Base-by-base conservation (phyloP, 441 rosid species). In the Aleurites moluccanus region DNA sequence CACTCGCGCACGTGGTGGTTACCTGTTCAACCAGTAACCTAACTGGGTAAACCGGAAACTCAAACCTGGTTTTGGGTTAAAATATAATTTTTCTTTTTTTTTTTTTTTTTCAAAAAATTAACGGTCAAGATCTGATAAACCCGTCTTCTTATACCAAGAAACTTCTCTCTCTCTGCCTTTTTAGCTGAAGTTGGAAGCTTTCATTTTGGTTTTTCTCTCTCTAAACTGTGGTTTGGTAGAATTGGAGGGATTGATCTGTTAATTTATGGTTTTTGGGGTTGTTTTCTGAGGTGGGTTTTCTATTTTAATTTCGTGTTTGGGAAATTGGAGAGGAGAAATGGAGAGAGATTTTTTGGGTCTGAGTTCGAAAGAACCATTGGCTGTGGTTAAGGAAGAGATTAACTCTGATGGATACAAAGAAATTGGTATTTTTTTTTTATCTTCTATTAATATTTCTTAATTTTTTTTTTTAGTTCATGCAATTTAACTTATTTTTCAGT, bases 301-400 rank as follows among this genome's bases (percentile, higher is more conserved):
- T 4, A 50, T 72, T 64, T 65, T 71, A 82, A 69, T 74, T 77
- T 59, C 30, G 44, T 56, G 4, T 21, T 18, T 75, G 9, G 55
- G 76, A 52, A 30, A 68, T 75, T 72, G 62, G 65, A 73, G 74
- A 50, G 64, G 49, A 64, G 69, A 83, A 75, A 92, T 92, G 97
- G 97, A 92, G 86, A 87, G 92, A 83, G 96, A 92, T 82, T 92
- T 92, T 73, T 4, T 92, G 86, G 96, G 96, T 68, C 77, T 92
- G 87, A 80, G 73, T 69, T 87, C 80, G 10, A 91, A 85, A 66
- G 83, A 88, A 62, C 75, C 91, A 53, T 25, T 79, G 59, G 44
- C 73, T 80, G 75, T 79, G 75, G 85, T 85, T 62, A 88, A 90
- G 85, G 92, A 75, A 67, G 93, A 91, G 79, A 75, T 73, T 77